Evolutionary conservation across 768 basidiomycete species (phyloP).

Genomic region (Suillus cothurnatus): DNA sequence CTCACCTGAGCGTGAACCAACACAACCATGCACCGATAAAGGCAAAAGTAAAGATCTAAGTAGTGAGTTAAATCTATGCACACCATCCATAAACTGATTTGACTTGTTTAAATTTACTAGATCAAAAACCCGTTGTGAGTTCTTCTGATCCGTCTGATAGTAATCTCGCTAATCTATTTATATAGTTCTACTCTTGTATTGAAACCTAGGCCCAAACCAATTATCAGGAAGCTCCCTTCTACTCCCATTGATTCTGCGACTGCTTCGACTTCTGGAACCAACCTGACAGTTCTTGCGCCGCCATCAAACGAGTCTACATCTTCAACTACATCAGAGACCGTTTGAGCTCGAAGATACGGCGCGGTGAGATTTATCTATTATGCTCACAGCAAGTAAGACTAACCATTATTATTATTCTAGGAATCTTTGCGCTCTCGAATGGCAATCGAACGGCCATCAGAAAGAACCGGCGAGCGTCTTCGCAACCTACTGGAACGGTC

Average conservation of each 20-base stretch:
- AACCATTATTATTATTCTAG: no score
- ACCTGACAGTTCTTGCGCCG: not conserved
- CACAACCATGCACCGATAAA: no score
- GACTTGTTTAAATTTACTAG: not conserved
- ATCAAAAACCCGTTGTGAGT: not conserved
- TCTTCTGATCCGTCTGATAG: not conserved
- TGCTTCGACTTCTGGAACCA: not conserved
- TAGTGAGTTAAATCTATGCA: no score
- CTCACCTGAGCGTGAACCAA: no score
- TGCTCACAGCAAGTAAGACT: no score
- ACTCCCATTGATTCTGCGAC: not conserved
- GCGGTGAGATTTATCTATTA: no score
- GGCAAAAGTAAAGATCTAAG: no score
- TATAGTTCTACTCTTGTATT: not conserved
- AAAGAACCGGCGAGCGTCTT: no score
- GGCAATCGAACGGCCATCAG: no score
- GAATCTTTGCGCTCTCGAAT: no score
- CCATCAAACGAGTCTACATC: not conserved
- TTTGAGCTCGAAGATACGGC: no score
- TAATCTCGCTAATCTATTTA: not conserved
- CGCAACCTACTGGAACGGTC: no score
- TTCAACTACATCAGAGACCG: not conserved
- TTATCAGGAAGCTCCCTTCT: not conserved
- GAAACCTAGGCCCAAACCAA: not conserved
- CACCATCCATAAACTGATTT: not conserved